Evolutionary conservation across 441 rosid genomes (phyloP).

Genomic region (Francoa sonchifolia): DNA sequence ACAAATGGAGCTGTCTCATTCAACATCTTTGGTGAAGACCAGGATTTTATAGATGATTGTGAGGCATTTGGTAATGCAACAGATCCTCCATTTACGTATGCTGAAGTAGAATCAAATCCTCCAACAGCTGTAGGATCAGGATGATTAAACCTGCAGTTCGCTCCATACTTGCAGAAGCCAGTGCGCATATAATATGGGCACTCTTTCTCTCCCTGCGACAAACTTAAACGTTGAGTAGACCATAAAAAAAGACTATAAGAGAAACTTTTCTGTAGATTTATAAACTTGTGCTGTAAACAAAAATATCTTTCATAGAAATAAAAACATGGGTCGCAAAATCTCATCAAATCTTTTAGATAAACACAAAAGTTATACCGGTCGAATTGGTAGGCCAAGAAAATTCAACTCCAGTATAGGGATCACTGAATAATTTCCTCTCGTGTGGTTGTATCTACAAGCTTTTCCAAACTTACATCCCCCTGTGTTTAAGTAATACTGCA

Average conservation of each 20-base stretch:
- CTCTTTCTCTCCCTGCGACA: slow-evolving; percentile 61
- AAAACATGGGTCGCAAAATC: too few relatives aligned
- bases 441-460: slow-evolving; percentile 76
- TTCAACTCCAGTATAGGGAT: slow-evolving; percentile 45
- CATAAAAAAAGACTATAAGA: too few relatives aligned
- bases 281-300: too few relatives aligned
- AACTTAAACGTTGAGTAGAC: too few relatives aligned
- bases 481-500: slow-evolving; percentile 75
- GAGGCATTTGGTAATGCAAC: slow-evolving; percentile 31
- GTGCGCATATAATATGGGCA: slow-evolving; percentile 89
- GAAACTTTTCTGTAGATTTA: not conserved
- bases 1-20: slow-evolving; percentile 41
- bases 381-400: slow-evolving; percentile 83
- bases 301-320: not conserved
- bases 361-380: slow-evolving; percentile 34
- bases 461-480: slow-evolving; percentile 95
- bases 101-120: slow-evolving; percentile 33
- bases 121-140: slow-evolving; percentile 66
- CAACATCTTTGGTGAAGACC: slow-evolving; percentile 55
- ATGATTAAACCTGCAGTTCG: slow-evolving; percentile 78
- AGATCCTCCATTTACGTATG: slow-evolving; percentile 44
- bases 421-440: slow-evolving; percentile 23
- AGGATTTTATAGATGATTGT: slow-evolving; percentile 32
- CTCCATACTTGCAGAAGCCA: slow-evolving; percentile 84
- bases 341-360: not conserved